These are phyloP conservation scores for Apiospora marii DNA, from an alignment of 2,329 filamentous ascomycete species.

Conservation along the genomic window DNA sequence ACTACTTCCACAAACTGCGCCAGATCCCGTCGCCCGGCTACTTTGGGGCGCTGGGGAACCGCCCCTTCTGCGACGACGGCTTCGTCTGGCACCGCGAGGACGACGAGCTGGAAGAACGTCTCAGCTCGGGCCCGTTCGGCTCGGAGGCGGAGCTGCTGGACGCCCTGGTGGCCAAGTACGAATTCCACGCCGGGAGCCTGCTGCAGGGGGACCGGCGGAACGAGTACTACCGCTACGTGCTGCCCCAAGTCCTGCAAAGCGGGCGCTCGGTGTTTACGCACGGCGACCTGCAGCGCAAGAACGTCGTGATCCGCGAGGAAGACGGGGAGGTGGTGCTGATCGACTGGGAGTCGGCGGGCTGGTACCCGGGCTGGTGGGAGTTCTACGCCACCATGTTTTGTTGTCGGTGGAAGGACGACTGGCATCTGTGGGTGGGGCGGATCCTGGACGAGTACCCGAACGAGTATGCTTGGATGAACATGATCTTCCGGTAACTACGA, in stretches of 20 bases:
- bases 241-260: background rate
- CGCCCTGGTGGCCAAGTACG: constrained; percentile 1
- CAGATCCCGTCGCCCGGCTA: background rate
- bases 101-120: background rate
- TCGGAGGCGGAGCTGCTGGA: background rate
- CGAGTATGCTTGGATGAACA: constrained; percentile 1
- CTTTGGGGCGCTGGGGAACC: background rate
- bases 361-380: background rate
- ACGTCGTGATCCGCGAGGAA: background rate
- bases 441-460: constrained; percentile 5
- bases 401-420: background rate
- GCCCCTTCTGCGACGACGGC: background rate
- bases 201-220: background rate
- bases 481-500: background rate
- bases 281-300: background rate
- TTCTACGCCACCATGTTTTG: constrained; percentile 8
- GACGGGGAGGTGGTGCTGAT: background rate
- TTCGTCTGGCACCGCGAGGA: background rate
- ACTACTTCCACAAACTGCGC: background rate
- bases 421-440: background rate
- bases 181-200: background rate
- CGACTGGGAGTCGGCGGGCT: constrained; percentile 12
- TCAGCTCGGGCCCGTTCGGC: background rate
- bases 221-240: constrained; percentile 9
- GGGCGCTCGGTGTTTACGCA: background rate